phyloP scores from a whole-genome alignment of 179 eudicot species.

The Spergularia azorica region DNA sequence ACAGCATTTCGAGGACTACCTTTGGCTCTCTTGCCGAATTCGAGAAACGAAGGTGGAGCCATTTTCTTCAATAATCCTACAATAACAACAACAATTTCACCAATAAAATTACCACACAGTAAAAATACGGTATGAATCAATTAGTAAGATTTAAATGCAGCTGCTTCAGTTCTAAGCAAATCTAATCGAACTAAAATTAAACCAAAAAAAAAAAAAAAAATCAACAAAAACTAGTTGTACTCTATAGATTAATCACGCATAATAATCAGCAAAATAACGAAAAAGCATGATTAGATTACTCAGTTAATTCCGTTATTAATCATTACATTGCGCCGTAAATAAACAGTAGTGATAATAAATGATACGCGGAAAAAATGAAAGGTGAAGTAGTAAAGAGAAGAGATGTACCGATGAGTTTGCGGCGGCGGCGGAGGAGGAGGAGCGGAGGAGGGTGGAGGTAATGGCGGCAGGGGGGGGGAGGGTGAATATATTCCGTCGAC shows the following conservation, averaged over 20 bases:
- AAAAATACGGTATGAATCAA: too few species aligned
- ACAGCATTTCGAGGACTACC: conserved; percentile 1
- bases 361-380: background rate
- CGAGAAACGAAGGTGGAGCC: conserved; percentile 31
- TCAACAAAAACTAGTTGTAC: background rate
- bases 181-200: background rate
- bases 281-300: background rate
- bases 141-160: background rate
- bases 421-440: background rate
- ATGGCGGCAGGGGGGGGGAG: conserved; percentile 2
- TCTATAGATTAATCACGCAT: background rate
- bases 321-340: background rate
- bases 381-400: background rate
- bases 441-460: background rate
- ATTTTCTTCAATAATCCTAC: conserved; percentile 24
- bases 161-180: background rate
- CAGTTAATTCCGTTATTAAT: background rate
- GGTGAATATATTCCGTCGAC: background rate
- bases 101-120: background rate
- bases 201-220: background rate
- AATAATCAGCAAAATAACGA: background rate
- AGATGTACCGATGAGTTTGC: background rate
- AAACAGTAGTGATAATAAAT: too few species aligned
- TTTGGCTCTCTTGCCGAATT: conserved; percentile 35
- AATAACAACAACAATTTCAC: background rate